These are phyloP conservation scores for Emericellopsis atlantica DNA, from an alignment of 2,329 filamentous ascomycete species.

Conservation along the genomic window DNA sequence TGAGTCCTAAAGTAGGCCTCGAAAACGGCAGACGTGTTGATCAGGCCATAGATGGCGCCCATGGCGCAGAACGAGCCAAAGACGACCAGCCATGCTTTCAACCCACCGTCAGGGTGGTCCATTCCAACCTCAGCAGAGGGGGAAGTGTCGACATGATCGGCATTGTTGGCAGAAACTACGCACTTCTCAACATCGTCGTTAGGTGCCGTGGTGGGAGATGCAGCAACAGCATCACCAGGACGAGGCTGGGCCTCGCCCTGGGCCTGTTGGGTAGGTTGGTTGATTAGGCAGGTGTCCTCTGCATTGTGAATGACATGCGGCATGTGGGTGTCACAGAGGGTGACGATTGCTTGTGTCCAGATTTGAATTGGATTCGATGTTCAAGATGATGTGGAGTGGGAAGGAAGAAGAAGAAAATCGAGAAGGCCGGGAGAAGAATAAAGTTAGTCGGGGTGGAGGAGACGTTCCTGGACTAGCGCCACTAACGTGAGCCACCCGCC, in stretches of 20 bases:
- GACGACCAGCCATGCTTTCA: conserved; percentile 57
- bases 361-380: too few relatives aligned
- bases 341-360: too few relatives aligned
- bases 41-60: conserved; percentile 50
- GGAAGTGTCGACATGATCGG: not conserved
- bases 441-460: too few relatives aligned
- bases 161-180: not conserved
- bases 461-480: too few relatives aligned
- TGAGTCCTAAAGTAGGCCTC: conserved; percentile 64
- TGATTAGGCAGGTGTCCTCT: conserved; percentile 16
- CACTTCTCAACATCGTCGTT: not conserved
- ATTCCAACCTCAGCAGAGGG: conserved; percentile 20
- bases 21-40: conserved; percentile 45
- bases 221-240: not conserved
- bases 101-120: conserved; percentile 49
- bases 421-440: too few relatives aligned
- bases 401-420: too few relatives aligned
- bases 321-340: not conserved
- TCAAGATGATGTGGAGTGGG: too few relatives aligned
- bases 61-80: conserved; percentile 57
- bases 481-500: too few relatives aligned
- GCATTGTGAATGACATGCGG: conserved; percentile 4
- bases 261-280: conserved; percentile 5
- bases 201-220: not conserved
- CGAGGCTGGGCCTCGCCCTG: not conserved